These are phyloP conservation scores for Parascedosporium putredinis DNA, from an alignment of 2,329 filamentous ascomycete genomes.

Conservation along the genomic window DNA sequence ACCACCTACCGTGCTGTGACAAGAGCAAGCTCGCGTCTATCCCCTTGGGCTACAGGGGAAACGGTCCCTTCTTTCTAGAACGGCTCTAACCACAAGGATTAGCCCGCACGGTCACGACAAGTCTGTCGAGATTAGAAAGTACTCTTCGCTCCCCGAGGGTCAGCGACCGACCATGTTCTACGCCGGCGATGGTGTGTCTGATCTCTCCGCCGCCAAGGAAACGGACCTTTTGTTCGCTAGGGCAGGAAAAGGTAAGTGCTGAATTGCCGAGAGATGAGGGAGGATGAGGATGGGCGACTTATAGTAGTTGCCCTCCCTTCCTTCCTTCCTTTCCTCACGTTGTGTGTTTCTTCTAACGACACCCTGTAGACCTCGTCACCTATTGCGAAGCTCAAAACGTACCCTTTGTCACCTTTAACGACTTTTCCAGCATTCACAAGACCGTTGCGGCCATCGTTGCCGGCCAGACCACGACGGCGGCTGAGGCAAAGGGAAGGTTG, in stretches of 20 bases:
- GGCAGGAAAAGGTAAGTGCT: slow-evolving; percentile 67
- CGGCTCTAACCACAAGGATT: slow-evolving; percentile 11
- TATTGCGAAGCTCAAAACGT: slow-evolving; percentile 79
- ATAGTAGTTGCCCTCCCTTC: too few relatives aligned
- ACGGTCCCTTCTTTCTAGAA: too few relatives aligned
- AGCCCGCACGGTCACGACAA: slow-evolving; percentile 95
- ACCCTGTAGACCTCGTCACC: slow-evolving; percentile 60
- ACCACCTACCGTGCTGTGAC: too few relatives aligned
- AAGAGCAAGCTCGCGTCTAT: too few relatives aligned
- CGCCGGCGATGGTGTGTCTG: slow-evolving; percentile 87
- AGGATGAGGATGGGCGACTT: too few relatives aligned
- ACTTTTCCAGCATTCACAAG: slow-evolving; percentile 69
- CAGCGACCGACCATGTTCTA: slow-evolving; percentile 81
- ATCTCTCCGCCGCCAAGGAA: slow-evolving; percentile 83
- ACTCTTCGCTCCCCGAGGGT: slow-evolving; percentile 56
- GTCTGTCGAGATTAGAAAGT: slow-evolving; percentile 80
- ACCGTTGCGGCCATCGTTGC: slow-evolving; percentile 69
- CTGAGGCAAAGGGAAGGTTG: slow-evolving; percentile 17
- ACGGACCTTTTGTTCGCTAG: slow-evolving; percentile 92
- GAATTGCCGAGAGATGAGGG: too few relatives aligned
- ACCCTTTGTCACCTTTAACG: slow-evolving; percentile 78
- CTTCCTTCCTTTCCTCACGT: too few relatives aligned
- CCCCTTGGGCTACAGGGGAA: too few relatives aligned
- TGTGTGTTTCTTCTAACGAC: background rate
- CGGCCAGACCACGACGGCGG: slow-evolving; percentile 59